Conservation (phyloP, 768 basidiomycete genomes). For the Rhizopogon vulgaris region DNA sequence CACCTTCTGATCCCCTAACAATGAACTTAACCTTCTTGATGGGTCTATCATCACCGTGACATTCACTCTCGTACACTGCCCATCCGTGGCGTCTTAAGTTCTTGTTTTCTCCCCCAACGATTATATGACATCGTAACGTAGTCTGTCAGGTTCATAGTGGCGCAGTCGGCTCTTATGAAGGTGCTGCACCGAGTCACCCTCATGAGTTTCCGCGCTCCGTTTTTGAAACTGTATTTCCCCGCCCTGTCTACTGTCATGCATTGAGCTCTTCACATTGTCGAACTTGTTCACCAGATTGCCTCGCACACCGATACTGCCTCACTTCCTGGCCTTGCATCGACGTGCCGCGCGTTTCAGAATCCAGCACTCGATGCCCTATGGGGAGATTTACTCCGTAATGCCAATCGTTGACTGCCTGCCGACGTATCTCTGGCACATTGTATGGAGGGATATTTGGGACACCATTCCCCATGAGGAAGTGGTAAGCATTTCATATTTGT, state of each 20-base stretch:
- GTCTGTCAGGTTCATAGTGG: background rate
- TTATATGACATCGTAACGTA: too few relatives aligned
- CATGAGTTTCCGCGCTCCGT: too few relatives aligned
- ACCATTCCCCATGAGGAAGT: background rate
- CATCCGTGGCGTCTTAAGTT: too few relatives aligned
- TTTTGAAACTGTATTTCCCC: too few relatives aligned
- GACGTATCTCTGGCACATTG: background rate
- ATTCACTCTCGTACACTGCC: too few relatives aligned
- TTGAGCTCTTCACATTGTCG: background rate
- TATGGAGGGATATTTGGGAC: background rate
- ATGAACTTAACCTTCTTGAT: too few relatives aligned
- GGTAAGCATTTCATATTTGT: background rate
- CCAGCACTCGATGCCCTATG: constrained; percentile 21
- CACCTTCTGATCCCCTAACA: too few relatives aligned
- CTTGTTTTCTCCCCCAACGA: too few relatives aligned
- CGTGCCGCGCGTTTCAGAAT: constrained; percentile 17
- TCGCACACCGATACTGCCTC: background rate
- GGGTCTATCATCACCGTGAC: too few relatives aligned
- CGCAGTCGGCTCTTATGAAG: background rate
- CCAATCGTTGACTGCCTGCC: constrained; percentile 12
- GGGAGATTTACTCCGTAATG: constrained; percentile 14
- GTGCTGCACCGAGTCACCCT: too few relatives aligned
- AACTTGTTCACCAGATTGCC: background rate
- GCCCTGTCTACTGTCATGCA: background rate
- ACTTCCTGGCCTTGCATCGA: constrained; percentile 17